Conservation (phyloP, 192 early-diverging fungal species). For the Entomortierella lignicola region DNA sequence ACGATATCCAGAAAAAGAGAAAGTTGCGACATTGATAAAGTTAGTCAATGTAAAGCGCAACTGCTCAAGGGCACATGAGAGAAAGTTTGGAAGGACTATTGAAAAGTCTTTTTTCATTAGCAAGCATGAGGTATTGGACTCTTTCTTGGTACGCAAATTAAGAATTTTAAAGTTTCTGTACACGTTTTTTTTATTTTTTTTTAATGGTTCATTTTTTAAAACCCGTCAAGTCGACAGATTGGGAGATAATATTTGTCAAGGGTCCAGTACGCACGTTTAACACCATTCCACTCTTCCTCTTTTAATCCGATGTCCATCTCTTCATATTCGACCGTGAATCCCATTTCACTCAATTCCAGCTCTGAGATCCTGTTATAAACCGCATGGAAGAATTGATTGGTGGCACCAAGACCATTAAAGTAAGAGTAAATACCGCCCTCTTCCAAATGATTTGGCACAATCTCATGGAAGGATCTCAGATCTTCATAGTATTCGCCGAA, state of each 20-base stretch:
- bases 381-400: conserved; percentile 96
- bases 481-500: conserved; percentile 96
- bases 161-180: no score
- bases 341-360: conserved; percentile 83
- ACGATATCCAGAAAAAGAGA: no score
- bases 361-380: conserved; percentile 90
- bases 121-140: no score
- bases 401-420: conserved; percentile 95
- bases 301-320: conserved; percentile 80
- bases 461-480: conserved; percentile 75
- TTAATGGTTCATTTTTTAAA: background rate
- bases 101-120: no score
- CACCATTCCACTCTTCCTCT: conserved; percentile 91
- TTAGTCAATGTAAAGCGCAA: no score
- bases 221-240: conserved; percentile 69
- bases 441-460: conserved; percentile 77
- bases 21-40: no score
- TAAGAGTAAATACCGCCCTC: conserved; percentile 89
- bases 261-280: conserved; percentile 82
- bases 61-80: no score
- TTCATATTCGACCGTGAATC: conserved; percentile 79
- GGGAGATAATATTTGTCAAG: conserved; percentile 82
- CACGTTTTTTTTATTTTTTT: no score
- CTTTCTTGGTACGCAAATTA: no score
- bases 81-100: no score